Evolutionary conservation across 768 basidiomycete genomes (phyloP).

Genomic region (Amanita rimosa): DNA sequence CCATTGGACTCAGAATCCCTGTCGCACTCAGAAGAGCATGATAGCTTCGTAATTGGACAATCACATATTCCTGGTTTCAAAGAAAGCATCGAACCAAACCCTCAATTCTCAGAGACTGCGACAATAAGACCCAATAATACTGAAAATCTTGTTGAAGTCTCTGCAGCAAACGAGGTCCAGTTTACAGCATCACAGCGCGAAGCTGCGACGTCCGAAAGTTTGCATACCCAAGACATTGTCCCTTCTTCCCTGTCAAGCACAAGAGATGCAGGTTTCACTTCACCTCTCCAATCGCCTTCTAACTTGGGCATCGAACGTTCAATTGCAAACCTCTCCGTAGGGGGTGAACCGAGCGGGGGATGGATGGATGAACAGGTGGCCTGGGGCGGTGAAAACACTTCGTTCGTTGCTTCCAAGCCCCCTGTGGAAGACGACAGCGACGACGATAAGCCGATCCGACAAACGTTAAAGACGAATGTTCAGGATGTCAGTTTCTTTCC

Average conservation of each 20-base stretch:
- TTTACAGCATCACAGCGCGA: slow-evolving; percentile 6
- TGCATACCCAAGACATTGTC: slow-evolving; percentile 7
- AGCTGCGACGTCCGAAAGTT: slow-evolving; percentile 2
- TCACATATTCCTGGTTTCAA: slow-evolving; percentile 37
- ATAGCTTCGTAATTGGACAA: slow-evolving; percentile 8
- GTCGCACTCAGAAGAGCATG: slow-evolving; percentile 21
- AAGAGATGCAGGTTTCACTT: slow-evolving; percentile 16
- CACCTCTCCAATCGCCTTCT: slow-evolving; percentile 23
- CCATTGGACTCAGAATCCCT: slow-evolving; percentile 28
- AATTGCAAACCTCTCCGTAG: slow-evolving; percentile 25
- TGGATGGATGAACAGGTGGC: slow-evolving; percentile 4
- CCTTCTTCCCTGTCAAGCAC: slow-evolving; percentile 10
- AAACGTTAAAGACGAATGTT: slow-evolving; percentile 25
- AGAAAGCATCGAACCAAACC: slow-evolving; percentile 27
- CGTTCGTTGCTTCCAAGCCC: slow-evolving; percentile 11
- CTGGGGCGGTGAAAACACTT: slow-evolving; percentile 8
- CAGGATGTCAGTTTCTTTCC: slow-evolving; percentile 17
- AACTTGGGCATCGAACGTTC: slow-evolving; percentile 20
- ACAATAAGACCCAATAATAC: slow-evolving; percentile 27
- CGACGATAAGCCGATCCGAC: slow-evolving; percentile 57
- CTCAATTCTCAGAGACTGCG: slow-evolving; percentile 30
- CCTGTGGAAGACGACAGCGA: slow-evolving; percentile 45
- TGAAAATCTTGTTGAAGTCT: slow-evolving; percentile 15
- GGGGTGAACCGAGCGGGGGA: slow-evolving; percentile 23
- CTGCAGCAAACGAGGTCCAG: slow-evolving; percentile 1